Percentiles rank a stretch among this genome's conserved stretches.
phyloP scores from a whole-genome alignment of 2,329 filamentous ascomycete genomes.

The Xylariaceae sp. region DNA sequence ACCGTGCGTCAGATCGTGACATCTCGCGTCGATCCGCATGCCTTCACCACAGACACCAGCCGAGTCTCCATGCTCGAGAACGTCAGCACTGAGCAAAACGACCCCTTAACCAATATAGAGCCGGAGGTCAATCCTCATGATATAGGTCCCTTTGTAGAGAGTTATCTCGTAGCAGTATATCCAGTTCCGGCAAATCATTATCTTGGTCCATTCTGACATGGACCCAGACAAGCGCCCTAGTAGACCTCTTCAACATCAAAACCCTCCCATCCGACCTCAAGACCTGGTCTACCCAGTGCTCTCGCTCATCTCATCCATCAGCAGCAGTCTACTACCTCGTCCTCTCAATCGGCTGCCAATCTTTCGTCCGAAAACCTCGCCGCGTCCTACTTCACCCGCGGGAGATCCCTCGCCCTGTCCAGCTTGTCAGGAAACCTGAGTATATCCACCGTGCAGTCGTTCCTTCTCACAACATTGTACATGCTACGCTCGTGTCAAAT shows the following conservation, averaged over 20 bases:
- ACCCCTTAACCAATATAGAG: slow-evolving; percentile 12
- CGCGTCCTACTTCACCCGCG: slow-evolving; percentile 47
- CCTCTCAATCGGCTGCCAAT: slow-evolving; percentile 46
- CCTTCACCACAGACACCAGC: slow-evolving; percentile 49
- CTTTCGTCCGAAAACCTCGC: slow-evolving; percentile 38
- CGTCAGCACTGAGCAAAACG: slow-evolving; percentile 29
- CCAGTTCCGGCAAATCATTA: neutral
- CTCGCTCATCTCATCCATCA: slow-evolving; percentile 33
- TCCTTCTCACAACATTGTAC: slow-evolving; percentile 48
- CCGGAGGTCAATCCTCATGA: slow-evolving; percentile 18
- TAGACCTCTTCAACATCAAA: slow-evolving; percentile 42
- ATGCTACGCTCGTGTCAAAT: slow-evolving; percentile 54
- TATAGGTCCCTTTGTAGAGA: slow-evolving; percentile 17
- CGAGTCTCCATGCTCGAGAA: slow-evolving; percentile 49
- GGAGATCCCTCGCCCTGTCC: slow-evolving; percentile 41
- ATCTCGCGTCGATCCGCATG: slow-evolving; percentile 43
- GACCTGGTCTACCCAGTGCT: slow-evolving; percentile 37
- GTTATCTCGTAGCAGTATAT: slow-evolving; percentile 26
- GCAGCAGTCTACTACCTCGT: slow-evolving; percentile 47
- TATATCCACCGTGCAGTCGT: slow-evolving; percentile 47
- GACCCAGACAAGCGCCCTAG: slow-evolving; percentile 39
- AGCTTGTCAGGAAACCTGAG: slow-evolving; percentile 45
- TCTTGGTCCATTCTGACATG: slow-evolving; percentile 3
- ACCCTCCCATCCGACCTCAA: slow-evolving; percentile 38
- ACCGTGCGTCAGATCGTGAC: slow-evolving; percentile 51